Conservation (phyloP, 768 basidiomycete genomes). For the Fomitopsis pulvina region DNA sequence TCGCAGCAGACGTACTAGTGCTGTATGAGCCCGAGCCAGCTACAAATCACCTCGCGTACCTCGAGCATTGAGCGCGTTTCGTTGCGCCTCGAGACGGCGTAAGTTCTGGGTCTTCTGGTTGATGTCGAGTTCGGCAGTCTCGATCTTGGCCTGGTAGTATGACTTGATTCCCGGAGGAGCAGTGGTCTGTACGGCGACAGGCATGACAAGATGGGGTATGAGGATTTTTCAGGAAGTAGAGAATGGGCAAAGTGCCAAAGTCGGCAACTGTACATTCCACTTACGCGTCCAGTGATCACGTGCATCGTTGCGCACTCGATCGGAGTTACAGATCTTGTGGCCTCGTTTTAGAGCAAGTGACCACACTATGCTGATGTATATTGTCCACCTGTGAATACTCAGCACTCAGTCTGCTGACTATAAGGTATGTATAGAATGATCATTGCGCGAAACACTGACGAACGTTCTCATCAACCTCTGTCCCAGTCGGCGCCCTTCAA, state of each 20-base stretch:
- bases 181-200: conserved; percentile 27
- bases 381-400: too few species aligned
- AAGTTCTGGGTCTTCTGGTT: conserved; percentile 97
- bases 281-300: neutral
- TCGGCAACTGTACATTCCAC: neutral
- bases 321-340: too few species aligned
- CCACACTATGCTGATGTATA: too few species aligned
- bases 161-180: conserved; percentile 65
- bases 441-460: too few species aligned
- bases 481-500: too few species aligned
- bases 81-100: conserved; percentile 89
- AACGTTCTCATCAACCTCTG: too few species aligned
- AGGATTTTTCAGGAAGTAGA: neutral
- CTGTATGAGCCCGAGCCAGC: neutral
- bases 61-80: conserved; percentile 94
- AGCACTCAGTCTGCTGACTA: too few species aligned
- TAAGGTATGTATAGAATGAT: too few species aligned
- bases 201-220: conserved; percentile 25
- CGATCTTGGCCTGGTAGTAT: conserved; percentile 96
- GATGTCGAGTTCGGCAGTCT: conserved; percentile 85
- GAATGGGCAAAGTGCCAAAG: neutral
- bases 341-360: too few species aligned
- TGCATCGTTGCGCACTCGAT: too few species aligned
- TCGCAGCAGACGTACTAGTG: conserved; percentile 79
- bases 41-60: conserved; percentile 38